Base-by-base conservation (phyloP, 176 grass and related monocot species). In the Lolium multiflorum region DNA sequence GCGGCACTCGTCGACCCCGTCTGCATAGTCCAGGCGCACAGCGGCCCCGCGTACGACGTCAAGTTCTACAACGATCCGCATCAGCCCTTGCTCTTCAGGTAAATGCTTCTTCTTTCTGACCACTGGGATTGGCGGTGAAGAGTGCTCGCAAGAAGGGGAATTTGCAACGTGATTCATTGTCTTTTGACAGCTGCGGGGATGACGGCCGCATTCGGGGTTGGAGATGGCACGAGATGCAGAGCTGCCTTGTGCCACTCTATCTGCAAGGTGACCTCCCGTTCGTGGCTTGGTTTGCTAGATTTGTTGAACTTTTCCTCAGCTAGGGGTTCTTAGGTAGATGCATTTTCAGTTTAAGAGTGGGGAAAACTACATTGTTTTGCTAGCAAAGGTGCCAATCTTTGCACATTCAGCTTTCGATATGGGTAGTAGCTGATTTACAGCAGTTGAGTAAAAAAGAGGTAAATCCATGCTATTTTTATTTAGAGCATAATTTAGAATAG, bases 71-170 rank as follows among this genome's bases (percentile, higher is more conserved):
- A 62, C 4, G 89, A 91, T 63, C 84, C 62, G 20, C 74, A 82
- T 25, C 83, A 95, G 38, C 43, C 84, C 66, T 85, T 98, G 73
- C 83, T 95, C 73, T 86, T 98, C 63, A 98, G 96, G 96, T 98
- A 61, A 88, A 48, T 18, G 77, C n/a, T 86, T 54, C 43, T 62
- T 79, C 59, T 21, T 0, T 25, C 6, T 22, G 11, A 7, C 81
- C n/a, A n/a, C n/a, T 51, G 48, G 14, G 46, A 74, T 83, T 74
- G 18, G 9, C 4, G 5, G 55, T 15, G 3, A 37, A 9, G 11
- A 15, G 26, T 13, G 20, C 41, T 82, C 47, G 11, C 44, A 66
- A 18, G 20, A 38, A 69, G 39, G 37, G 20, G 12, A 78, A 15
- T 67, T 58, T 11, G 48, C 11, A 38, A 59, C 20, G 6, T 86